These are phyloP conservation scores for Chenopodium quinoa DNA, from an alignment of 148 eudicot species.

Conservation along the genomic window DNA sequence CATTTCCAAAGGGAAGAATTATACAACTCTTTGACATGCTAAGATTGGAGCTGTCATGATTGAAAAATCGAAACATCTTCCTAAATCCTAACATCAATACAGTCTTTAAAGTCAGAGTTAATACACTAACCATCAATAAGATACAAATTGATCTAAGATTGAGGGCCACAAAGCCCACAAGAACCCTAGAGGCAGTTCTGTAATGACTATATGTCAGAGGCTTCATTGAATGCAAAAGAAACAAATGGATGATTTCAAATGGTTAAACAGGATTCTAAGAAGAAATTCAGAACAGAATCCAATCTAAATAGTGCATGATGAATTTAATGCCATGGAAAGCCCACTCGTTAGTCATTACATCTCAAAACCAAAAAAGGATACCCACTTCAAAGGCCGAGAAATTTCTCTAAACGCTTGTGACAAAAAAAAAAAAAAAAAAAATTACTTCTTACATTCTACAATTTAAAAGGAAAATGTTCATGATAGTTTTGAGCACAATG, in stretches of 20 bases:
- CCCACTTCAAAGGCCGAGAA: neutral
- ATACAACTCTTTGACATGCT: neutral
- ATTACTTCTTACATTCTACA: neutral
- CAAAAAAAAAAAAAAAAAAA: too few relatives aligned
- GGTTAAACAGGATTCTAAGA: neutral
- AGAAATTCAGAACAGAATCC: neutral
- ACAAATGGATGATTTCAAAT: neutral
- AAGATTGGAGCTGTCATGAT: neutral
- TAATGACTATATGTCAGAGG: neutral
- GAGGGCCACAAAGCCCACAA: conserved; percentile 1
- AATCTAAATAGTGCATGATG: neutral
- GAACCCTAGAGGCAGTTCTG: neutral
- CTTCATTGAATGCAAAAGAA: neutral
- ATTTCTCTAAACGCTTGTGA: neutral
- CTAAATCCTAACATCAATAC: neutral
- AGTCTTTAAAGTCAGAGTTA: neutral
- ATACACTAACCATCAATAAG: neutral
- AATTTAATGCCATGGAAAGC: neutral
- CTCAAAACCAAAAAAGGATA: neutral
- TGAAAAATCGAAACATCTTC: neutral
- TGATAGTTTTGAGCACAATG: too few relatives aligned
- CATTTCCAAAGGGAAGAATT: neutral
- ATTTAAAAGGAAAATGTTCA: too few relatives aligned
- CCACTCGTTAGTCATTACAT: neutral
- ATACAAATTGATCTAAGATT: neutral